phyloP scores from a whole-genome alignment of 2,329 filamentous ascomycete genomes.

The Xylogone sp. region DNA sequence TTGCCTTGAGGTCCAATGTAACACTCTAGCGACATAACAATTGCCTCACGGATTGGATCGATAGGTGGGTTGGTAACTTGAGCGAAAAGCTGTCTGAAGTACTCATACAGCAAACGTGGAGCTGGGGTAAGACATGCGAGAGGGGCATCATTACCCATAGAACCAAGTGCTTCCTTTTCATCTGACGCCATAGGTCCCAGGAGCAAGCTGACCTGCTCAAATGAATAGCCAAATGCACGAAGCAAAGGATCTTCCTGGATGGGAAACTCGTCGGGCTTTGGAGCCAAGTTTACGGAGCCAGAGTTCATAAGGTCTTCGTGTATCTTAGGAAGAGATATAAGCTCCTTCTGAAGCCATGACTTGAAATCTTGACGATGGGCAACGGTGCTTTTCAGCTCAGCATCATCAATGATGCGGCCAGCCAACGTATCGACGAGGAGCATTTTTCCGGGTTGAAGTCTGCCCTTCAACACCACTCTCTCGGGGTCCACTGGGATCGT shows the following conservation, averaged over 20 bases:
- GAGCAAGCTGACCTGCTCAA: slow-evolving; percentile 89
- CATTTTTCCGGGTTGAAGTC: slow-evolving; percentile 93
- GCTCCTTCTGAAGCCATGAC: slow-evolving; percentile 80
- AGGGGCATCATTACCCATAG: slow-evolving; percentile 96
- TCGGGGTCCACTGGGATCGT: slow-evolving; percentile 91
- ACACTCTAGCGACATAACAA: slow-evolving; percentile 96
- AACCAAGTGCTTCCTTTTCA: slow-evolving; percentile 93
- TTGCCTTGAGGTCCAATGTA: slow-evolving; percentile 97
- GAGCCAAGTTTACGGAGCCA: slow-evolving; percentile 58
- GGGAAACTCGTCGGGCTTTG: slow-evolving; percentile 62
- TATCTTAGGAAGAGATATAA: slow-evolving; percentile 77
- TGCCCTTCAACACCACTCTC: slow-evolving; percentile 85
- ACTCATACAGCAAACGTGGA: slow-evolving; percentile 86
- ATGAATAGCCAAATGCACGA: slow-evolving; percentile 87
- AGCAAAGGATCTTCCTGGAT: slow-evolving; percentile 83
- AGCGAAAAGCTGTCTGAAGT: slow-evolving; percentile 96
- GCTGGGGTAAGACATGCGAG: slow-evolving; percentile 88
- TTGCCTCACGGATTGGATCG: slow-evolving; percentile 93
- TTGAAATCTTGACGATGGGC: slow-evolving; percentile 85
- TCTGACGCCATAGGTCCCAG: slow-evolving; percentile 95
- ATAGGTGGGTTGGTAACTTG: slow-evolving; percentile 98
- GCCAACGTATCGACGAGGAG: slow-evolving; percentile 87
- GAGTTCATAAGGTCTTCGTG: slow-evolving; percentile 56
- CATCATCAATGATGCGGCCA: slow-evolving; percentile 91
- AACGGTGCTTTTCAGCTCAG: slow-evolving; percentile 85